Conservation (phyloP, 2,329 filamentous ascomycete genomes). For the Emergomyces pasteurianus region DNA sequence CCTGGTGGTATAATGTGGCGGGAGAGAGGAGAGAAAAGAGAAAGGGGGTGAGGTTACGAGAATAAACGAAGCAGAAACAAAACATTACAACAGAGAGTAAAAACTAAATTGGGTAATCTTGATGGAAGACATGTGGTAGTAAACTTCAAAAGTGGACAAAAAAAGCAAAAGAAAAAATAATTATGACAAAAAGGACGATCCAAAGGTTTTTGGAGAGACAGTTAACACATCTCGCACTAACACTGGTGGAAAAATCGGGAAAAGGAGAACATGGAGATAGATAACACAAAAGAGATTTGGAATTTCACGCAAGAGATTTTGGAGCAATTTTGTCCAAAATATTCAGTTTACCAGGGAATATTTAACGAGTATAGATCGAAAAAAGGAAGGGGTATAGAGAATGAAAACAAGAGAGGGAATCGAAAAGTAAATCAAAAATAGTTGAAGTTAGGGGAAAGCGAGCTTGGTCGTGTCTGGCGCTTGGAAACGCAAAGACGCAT, state of each 20-base stretch:
- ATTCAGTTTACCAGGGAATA: background rate
- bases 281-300: too few relatives aligned
- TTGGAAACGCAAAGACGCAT: background rate
- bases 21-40: background rate
- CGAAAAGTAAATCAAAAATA: background rate
- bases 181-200: conserved; percentile 2
- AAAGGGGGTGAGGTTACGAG: background rate
- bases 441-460: background rate
- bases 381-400: background rate
- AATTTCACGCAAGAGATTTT: background rate
- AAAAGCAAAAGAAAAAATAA: background rate
- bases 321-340: background rate
- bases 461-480: background rate
- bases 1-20: too few relatives aligned
- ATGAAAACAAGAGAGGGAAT: background rate
- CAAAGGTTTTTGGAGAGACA: background rate
- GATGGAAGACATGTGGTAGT: background rate
- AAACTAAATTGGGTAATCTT: background rate
- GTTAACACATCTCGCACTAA: background rate
- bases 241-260: background rate
- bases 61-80: background rate
- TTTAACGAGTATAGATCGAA: background rate
- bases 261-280: background rate
- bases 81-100: background rate
- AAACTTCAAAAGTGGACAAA: background rate